Conservation (phyloP, 305 asterid genomes). For the Solanum hybrid region DNA sequence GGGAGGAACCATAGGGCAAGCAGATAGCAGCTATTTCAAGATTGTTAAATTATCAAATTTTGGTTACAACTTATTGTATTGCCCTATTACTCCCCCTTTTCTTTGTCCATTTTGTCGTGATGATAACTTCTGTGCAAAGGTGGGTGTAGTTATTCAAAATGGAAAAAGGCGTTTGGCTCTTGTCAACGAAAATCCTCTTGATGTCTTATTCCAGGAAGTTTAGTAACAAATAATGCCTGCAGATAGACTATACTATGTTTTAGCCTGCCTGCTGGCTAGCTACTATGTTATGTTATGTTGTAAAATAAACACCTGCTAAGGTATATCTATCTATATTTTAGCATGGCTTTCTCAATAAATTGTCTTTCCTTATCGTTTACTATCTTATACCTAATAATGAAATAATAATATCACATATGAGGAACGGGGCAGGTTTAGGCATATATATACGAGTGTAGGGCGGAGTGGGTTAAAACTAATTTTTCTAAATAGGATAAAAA, state of each 20-base stretch:
- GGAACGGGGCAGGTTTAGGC: too few species aligned
- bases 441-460: too few species aligned
- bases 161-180: background rate
- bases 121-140: background rate
- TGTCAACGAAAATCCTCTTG: background rate
- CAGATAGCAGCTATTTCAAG: too few species aligned
- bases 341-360: background rate
- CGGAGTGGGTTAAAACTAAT: background rate
- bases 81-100: background rate
- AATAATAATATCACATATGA: too few species aligned
- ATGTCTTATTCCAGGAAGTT: accelerated
- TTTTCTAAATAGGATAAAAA: too few species aligned
- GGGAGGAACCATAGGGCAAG: background rate
- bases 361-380: background rate
- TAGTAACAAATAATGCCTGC: too few species aligned
- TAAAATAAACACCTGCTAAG: background rate
- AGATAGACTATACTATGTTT: background rate
- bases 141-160: background rate
- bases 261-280: too few species aligned
- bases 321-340: too few species aligned
- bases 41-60: background rate
- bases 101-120: background rate
- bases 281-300: background rate
- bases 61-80: background rate
- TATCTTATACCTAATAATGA: too few species aligned